Base-by-base conservation (phyloP, 2,329 filamentous ascomycete species). In the Hypoxylon sp. region DNA sequence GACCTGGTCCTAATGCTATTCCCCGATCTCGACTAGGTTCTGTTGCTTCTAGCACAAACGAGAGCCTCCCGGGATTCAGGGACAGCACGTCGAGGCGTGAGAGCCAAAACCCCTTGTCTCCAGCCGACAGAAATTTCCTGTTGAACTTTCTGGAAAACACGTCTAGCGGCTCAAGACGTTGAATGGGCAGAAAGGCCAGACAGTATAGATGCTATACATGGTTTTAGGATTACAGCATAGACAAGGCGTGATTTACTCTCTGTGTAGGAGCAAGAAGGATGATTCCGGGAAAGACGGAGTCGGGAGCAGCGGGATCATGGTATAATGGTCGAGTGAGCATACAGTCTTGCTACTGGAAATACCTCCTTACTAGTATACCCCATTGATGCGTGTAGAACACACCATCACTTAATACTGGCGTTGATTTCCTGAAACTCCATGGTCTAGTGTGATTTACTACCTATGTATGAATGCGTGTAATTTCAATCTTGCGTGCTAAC, bases 111-210 rank as follows among this genome's bases (percentile, higher is more conserved):
- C 75, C 81, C 8, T 83, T 85, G 32, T 88, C 86, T 3, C 82
- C 88, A 0, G 87, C 83, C 0, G 86, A 94, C 61, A 87, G 89
- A 66, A 86, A 79, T 11, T 94, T 94, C 63, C 73, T 95, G 66
- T 76, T 94, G 41, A 87, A 82, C 7, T 94, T 91, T 66, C 73
- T 95, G 63, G 83, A 90, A 57, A 76, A 76, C 17, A 75, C 78
- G 2, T 76, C 77, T 7, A 72, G 73, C 25, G 73, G 58, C 21
- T 51, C 68, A n/a, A 66, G 67, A 15, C 68, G 70, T 27, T 73
- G 51, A 67, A n/a, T 23, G 27, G 34, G 11, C 7, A 25, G 26
- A 31, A 21, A 26, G 19, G 16, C 35, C 25, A 38, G 19, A 34
- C 30, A 21, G 9, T 31, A 19, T 32, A 25, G 25, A 16, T n/a